A percentile compares a stretch with the other conserved stretches of the same genome.
Conservation (phyloP, 257 asterid species). For the Euphrasia confusa region DNA sequence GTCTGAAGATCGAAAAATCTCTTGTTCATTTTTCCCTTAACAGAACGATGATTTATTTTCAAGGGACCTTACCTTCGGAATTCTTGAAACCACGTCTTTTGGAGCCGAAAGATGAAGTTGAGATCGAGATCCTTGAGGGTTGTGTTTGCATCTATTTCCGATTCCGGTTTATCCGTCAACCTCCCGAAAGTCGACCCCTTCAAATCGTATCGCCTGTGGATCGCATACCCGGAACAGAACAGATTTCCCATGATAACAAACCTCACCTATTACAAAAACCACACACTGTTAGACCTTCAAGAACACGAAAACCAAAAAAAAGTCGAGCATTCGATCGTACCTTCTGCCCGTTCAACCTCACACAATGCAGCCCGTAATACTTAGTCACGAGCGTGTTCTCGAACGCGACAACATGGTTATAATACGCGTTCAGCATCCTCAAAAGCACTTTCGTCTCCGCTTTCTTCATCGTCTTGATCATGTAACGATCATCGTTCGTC, state of each 20-base stretch:
- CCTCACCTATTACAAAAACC: conserved; percentile 48
- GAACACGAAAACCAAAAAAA: too few species aligned
- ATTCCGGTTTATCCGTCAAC: conserved; percentile 76
- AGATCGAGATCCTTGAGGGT: conserved; percentile 94
- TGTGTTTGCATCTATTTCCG: conserved; percentile 80
- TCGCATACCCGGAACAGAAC: conserved; percentile 64
- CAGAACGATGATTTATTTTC: background rate
- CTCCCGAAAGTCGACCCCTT: conserved; percentile 97
- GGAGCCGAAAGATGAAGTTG: conserved; percentile 68
- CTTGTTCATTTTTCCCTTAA: background rate
- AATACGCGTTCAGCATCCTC: conserved; percentile 63
- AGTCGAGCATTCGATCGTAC: conserved; percentile 30
- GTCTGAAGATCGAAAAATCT: conserved; percentile 36
- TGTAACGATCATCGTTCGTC: conserved; percentile 92
- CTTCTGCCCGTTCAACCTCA: conserved; percentile 67
- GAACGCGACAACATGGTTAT: conserved; percentile 51
- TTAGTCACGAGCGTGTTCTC: conserved; percentile 62
- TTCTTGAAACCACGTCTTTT: conserved; percentile 86
- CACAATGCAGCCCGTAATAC: conserved; percentile 63
- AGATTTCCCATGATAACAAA: conserved; percentile 89
- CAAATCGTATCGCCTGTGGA: conserved; percentile 74
- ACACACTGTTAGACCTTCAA: too few species aligned
- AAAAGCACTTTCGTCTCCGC: conserved; percentile 90
- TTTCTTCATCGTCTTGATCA: conserved; percentile 96
- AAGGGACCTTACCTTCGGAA: conserved; percentile 47